A percentile compares a stretch with the other conserved stretches of the same genome.
Conservation (phyloP, 1,284 basidiomycete genomes). For the Ceratorhiza oryzae-sativae region DNA sequence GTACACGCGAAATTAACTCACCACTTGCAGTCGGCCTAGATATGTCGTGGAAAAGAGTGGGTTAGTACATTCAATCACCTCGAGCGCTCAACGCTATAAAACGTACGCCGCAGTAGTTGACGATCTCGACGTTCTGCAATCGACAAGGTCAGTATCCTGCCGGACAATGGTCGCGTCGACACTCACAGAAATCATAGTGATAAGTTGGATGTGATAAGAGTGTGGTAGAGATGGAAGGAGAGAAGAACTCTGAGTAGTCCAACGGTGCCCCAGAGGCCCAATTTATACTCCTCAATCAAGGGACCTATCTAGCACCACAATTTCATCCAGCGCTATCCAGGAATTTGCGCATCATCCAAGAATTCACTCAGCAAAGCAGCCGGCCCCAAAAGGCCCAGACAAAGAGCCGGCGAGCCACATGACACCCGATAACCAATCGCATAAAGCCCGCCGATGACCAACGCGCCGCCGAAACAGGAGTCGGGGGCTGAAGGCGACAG, state of each 20-base stretch:
- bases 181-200: constrained; percentile 35
- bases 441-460: background rate
- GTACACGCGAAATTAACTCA: background rate
- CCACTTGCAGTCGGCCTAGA: constrained; percentile 4
- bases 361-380: background rate
- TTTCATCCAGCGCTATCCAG: background rate
- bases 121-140: constrained; percentile 21
- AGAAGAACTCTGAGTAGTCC: constrained; percentile 5
- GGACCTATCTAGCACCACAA: constrained; percentile 31
- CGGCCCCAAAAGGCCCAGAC: background rate
- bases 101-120: constrained; percentile 20
- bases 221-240: constrained; percentile 7
- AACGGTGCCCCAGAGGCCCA: background rate
- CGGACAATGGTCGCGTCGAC: background rate
- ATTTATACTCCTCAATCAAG: background rate
- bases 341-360: constrained; percentile 7
- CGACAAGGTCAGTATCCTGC: background rate
- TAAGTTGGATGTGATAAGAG: background rate
- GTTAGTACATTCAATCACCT: background rate
- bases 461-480: constrained; percentile 18
- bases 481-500: background rate
- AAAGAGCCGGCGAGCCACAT: constrained; percentile 6
- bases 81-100: background rate
- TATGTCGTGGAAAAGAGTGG: background rate
- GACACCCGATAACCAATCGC: constrained; percentile 18